Percentiles rank a stretch among this genome's conserved stretches.
phyloP scores from a whole-genome alignment of 1,284 basidiomycete genomes.

The Boletus calvinii region DNA sequence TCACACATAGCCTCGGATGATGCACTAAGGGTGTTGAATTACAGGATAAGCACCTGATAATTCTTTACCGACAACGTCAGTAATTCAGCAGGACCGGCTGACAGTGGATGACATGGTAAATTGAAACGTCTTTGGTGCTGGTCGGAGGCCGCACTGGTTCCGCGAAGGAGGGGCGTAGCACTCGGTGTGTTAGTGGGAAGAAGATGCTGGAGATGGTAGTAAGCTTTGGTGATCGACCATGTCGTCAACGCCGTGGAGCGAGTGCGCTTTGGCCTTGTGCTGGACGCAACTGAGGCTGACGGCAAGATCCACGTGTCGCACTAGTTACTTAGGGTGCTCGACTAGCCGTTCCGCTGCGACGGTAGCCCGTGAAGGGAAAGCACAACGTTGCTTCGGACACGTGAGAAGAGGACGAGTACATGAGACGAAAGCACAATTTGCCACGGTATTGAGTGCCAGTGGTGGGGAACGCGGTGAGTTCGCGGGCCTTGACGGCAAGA shows the following conservation, averaged over 20 bases:
- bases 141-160: not conserved
- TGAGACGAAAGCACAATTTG: not conserved
- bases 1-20: no score
- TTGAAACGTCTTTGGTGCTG: not conserved
- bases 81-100: not conserved
- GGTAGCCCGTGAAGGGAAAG: not conserved
- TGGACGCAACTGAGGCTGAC: no score
- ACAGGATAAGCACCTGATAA: no score
- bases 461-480: slow-evolving; percentile 11
- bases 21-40: no score
- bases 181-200: not conserved
- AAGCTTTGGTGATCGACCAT: slow-evolving; percentile 2
- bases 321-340: no score
- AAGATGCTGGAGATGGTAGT: no score
- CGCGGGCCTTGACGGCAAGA: slow-evolving; percentile 7
- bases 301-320: no score
- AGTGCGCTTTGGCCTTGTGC: no score
- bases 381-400: not conserved
- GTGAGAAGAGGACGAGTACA: slow-evolving; percentile 7
- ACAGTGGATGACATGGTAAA: not conserved
- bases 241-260: not conserved
- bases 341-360: no score
- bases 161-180: not conserved
- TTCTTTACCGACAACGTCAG: not conserved
- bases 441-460: no score